phyloP scores from a whole-genome alignment of 2,329 filamentous ascomycete species.

The Fusarium sarcochroum region DNA sequence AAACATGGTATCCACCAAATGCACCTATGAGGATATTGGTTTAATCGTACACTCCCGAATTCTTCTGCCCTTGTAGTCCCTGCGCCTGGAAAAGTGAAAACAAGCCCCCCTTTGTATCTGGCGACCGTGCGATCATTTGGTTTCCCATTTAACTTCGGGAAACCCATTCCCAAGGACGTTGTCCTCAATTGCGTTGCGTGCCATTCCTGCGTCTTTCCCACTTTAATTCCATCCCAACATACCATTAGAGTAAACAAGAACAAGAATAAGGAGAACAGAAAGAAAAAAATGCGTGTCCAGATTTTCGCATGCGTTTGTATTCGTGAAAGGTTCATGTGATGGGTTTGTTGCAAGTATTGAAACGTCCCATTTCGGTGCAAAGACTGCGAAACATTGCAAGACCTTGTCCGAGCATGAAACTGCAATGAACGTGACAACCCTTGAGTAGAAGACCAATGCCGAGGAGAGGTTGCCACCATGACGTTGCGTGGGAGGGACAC shows the following conservation, averaged over 20 bases:
- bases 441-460: too few species aligned
- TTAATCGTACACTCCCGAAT: slow-evolving; percentile 32
- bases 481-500: too few species aligned
- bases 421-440: too few species aligned
- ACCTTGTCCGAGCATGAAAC: too few species aligned
- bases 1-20: slow-evolving; percentile 32
- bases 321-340: slow-evolving; percentile 25
- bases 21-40: slow-evolving; percentile 18
- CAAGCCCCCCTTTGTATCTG: slow-evolving; percentile 5
- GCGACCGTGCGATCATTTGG: slow-evolving; percentile 10
- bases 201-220: slow-evolving; percentile 26
- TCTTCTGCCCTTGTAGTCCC: slow-evolving; percentile 13
- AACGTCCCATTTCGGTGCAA: too few species aligned
- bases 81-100: slow-evolving; percentile 31
- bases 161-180: slow-evolving; percentile 2
- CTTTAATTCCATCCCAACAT: slow-evolving; percentile 27
- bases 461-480: too few species aligned
- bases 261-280: slow-evolving; percentile 10
- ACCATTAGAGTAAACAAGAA: slow-evolving; percentile 35
- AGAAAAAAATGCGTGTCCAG: slow-evolving; percentile 14
- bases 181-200: slow-evolving; percentile 11
- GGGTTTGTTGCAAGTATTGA: slow-evolving; percentile 6
- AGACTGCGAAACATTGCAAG: too few species aligned
- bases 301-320: slow-evolving; percentile 24
- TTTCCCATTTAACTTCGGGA: not conserved